Evolutionary conservation across 495 filamentous ascomycete genomes (phyloP).

Genomic region (Podospora pseudocomata): DNA sequence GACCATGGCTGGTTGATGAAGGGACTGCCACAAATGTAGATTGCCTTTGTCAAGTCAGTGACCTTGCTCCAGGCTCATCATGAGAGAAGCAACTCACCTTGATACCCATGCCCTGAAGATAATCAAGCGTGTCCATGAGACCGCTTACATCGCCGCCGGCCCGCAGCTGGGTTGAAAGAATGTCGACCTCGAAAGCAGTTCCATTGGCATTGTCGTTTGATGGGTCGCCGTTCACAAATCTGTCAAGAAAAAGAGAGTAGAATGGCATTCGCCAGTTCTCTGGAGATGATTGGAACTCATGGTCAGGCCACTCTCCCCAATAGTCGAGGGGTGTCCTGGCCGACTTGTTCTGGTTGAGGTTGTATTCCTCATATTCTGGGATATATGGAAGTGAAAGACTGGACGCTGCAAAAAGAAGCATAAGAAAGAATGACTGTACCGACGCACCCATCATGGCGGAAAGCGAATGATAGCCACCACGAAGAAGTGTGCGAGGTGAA

Average conservation of each 20-base stretch:
- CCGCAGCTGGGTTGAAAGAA: conserved; percentile 62
- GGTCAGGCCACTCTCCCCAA: conserved; percentile 55
- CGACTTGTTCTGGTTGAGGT: conserved; percentile 60
- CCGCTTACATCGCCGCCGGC: conserved; percentile 68
- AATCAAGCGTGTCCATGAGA: conserved; percentile 63
- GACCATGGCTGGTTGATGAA: conserved; percentile 38
- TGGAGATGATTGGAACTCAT: conserved; percentile 56
- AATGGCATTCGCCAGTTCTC: conserved; percentile 66
- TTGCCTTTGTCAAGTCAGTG: conserved; percentile 39
- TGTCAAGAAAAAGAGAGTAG: conserved; percentile 64
- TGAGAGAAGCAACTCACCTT: conserved; percentile 30
- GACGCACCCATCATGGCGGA: conserved; percentile 6
- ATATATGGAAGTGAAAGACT: conserved; percentile 48
- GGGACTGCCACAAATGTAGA: conserved; percentile 65
- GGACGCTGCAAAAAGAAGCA: conserved; percentile 13
- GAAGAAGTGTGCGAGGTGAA: conserved; percentile 2
- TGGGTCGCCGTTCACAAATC: conserved; percentile 68
- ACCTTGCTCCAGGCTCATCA: neutral
- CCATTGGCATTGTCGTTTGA: conserved; percentile 69
- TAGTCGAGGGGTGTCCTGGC: conserved; percentile 59
- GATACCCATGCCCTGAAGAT: conserved; percentile 71
- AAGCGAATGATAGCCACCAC: conserved; percentile 8
- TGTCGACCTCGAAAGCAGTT: conserved; percentile 66
- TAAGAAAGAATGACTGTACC: conserved; percentile 12
- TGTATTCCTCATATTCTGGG: conserved; percentile 51